phyloP scores from a whole-genome alignment of 2,329 filamentous ascomycete species.

The Diaporthe sp. region DNA sequence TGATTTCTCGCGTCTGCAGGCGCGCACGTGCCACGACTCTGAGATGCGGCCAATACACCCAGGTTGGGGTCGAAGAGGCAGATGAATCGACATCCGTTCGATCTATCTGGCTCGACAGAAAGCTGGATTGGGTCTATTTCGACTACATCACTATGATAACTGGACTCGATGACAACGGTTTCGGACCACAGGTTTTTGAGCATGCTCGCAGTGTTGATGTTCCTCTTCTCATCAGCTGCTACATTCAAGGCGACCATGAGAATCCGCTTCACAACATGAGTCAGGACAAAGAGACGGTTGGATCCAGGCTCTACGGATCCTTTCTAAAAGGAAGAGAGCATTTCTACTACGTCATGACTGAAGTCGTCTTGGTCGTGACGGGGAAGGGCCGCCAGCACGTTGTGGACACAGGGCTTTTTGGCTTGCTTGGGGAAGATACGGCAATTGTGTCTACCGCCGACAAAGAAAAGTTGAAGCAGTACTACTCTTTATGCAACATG shows the following conservation, averaged over 20 bases:
- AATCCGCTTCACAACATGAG: not conserved
- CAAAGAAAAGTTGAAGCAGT: not conserved
- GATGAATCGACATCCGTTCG: not conserved
- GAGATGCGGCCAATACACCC: not conserved
- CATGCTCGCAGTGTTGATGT: not conserved
- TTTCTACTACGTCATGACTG: not conserved
- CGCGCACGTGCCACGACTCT: not conserved
- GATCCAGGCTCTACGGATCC: not conserved
- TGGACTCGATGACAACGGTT: not conserved
- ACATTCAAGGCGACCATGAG: not conserved
- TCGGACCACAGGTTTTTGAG: not conserved
- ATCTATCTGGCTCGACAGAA: not conserved
- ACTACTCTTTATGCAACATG: not conserved
- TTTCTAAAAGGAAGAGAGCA: not conserved
- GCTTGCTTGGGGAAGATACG: not conserved
- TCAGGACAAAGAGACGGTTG: not conserved
- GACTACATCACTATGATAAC: not conserved
- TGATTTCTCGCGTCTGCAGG: not conserved
- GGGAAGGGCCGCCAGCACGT: not conserved
- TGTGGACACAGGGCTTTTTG: not conserved
- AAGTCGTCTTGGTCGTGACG: not conserved
- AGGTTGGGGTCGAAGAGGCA: accelerated
- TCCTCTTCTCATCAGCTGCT: not conserved
- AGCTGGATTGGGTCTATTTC: not conserved
- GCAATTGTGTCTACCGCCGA: not conserved